Evolutionary conservation across 202 grass and related monocot genomes (phyloP).

Genomic region (Dendrocalamus latiflorus): DNA sequence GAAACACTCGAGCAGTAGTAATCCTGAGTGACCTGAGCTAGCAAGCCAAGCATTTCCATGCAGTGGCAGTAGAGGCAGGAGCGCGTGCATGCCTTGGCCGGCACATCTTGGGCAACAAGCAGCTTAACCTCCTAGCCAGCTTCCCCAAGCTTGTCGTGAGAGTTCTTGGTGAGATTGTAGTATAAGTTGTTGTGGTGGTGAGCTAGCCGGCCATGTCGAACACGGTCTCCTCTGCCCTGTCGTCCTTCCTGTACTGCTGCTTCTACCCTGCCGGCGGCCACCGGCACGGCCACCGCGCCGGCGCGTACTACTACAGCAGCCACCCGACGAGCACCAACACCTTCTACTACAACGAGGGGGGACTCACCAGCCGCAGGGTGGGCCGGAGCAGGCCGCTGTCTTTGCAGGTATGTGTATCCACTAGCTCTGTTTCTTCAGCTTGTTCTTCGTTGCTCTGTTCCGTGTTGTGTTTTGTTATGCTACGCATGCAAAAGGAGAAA

Average conservation of each 20-base stretch:
- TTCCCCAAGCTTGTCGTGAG: neutral
- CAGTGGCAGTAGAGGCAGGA: neutral
- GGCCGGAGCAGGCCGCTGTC: slow-evolving; percentile 59
- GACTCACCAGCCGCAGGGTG: slow-evolving; percentile 43
- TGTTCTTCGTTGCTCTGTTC: neutral
- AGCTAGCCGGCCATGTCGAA: slow-evolving; percentile 45
- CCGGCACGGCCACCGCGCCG: slow-evolving; percentile 45
- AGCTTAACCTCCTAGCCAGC: neutral
- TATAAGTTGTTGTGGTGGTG: neutral
- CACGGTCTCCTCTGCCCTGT: slow-evolving; percentile 54
- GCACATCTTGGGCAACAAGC: neutral
- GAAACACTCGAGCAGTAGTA: slow-evolving; percentile 9
- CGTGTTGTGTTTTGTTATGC: neutral
- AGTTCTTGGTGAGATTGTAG: too few species aligned
- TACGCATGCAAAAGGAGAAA: neutral
- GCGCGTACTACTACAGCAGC: slow-evolving; percentile 69
- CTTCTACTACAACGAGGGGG: slow-evolving; percentile 44
- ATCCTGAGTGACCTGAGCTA: slow-evolving; percentile 1
- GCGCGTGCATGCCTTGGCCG: slow-evolving; percentile 7
- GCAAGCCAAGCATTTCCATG: slow-evolving; percentile 16
- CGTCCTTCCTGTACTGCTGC: slow-evolving; percentile 65
- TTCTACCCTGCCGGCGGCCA: slow-evolving; percentile 42
- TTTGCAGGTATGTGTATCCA: slow-evolving; percentile 42
- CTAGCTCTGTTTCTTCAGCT: neutral
- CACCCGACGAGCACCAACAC: slow-evolving; percentile 57